Base-by-base conservation (phyloP, 1,139 yeast genomes). In the Sugiyamaella xylanicola region DNA sequence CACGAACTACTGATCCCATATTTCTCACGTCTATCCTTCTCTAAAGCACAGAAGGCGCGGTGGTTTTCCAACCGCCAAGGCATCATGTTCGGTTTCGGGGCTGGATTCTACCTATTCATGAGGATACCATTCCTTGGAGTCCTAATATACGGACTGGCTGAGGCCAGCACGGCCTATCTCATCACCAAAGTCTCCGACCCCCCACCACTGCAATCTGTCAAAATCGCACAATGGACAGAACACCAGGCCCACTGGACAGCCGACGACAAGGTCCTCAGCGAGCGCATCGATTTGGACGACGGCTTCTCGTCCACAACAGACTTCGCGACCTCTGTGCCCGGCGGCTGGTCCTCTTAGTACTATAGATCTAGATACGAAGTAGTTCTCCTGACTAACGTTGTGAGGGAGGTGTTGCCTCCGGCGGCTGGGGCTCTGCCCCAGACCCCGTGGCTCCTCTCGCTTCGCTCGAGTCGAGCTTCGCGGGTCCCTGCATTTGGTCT, bases 31-130 rank as follows among this genome's bases (percentile, higher is more conserved):
- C 70, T 82, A 19, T 79, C 81, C 8, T 78, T 82, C 57, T 61
- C 71, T 3, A 68, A 77, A 7, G 60, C 69, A n/a, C 83, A 82
- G 54, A 72, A 72, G 48, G 72, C 74, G 9, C 77, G 74, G 54
- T 84, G 88, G 88, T 69, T 75, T 54, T 72, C 73, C 19, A 77
- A 84, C 9, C 73, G 88, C 40, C 82, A 79, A 53, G 87, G 87
- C 0, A 74, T 82, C 17, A 68, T 84, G 45, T 79, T 80, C 61
- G 87, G 87, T 1, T 83, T 82, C 61, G 82, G 85, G 1, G 65
- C 81, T n/a, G 76, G 78, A 47, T 80, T 77, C 66, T 81, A 74
- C 60, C 60, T 74, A 49, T 64, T 81, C 43, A 68, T 81, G 56
- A 69, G 73, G 43, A 68, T 77, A 20, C 83, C 86, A 0, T 73